Base-by-base conservation (phyloP, 805 yeast species). In the Zygosaccharomyces siamensis region DNA sequence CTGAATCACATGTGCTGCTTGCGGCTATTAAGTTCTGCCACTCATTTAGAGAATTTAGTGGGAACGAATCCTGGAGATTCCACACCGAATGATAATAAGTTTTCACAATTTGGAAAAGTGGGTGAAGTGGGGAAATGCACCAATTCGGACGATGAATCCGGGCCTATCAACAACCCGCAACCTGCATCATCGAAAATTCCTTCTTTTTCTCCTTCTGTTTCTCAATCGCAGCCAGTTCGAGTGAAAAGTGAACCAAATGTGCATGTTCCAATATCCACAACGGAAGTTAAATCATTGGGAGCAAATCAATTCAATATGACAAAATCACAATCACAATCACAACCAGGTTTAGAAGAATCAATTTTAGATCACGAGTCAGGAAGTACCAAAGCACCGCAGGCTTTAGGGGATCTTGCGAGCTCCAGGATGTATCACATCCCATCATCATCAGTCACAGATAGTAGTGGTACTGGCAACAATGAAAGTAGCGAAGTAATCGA, bases 11-110 rank as follows among this genome's bases (percentile, higher is more conserved):
- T 80, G 56, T 63, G 76, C 40, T 63, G 73, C n/a, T 62, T 77
- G 44, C 64, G 79, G 41, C 63, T 78, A 46, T 61, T 70, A 40
- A 73, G 73, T 46, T 69, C 77, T n/a, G 60, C 70, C 7, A 51
- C 61, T 8, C 59, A 59, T 1, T 61, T 81, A 43, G 48, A 54
- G n/a, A 58, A 56, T 3, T 62, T 58, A 3, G 64, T 76, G 18
- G 84, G 84, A 0, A 70, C 72, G 3, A 80, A 79, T 55, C 81
- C 75, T 53, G 84, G 83, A 1, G 68, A 80, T 12, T 63, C 73
- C 11, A 75, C 70, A 7, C 78, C 79, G 14, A 81, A 81, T 56
- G 62, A 64, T 40, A 72, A 72, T 30, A 69, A 64, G 12, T 81
- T 80, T 50, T 59, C 69, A 20, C 78, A 78, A 53, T 72, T 77